Evolutionary conservation across 495 filamentous ascomycete genomes (phyloP).

Genomic region (Pseudoneurospora amorphoporcata): DNA sequence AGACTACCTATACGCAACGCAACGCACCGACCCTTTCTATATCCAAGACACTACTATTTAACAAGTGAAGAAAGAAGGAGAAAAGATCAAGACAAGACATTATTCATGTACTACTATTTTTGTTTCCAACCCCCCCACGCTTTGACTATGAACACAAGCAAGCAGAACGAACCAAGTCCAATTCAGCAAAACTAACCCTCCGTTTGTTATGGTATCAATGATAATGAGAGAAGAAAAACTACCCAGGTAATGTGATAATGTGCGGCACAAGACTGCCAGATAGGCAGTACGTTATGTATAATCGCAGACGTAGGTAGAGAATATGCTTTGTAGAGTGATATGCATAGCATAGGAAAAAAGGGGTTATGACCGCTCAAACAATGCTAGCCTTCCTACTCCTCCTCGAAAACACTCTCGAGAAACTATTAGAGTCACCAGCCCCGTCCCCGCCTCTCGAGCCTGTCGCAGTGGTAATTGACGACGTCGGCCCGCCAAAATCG

Average conservation of each 20-base stretch:
- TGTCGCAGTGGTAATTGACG: neutral
- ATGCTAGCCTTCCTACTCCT: constrained; percentile 19
- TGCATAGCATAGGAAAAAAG: neutral
- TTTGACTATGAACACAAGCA: neutral
- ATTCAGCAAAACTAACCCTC: neutral
- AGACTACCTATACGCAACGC: neutral
- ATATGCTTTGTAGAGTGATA: neutral
- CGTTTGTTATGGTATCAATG: neutral
- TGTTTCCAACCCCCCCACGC: neutral
- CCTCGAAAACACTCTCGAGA: constrained; percentile 13
- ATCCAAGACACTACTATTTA: neutral
- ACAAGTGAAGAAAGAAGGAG: neutral
- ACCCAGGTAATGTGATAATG: neutral
- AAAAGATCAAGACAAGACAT: neutral
- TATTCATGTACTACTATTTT: neutral
- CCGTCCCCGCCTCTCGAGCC: neutral
- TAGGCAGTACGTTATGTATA: no score
- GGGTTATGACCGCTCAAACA: constrained; percentile 1
- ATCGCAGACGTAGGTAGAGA: no score
- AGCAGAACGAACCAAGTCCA: neutral
- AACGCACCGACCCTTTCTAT: neutral
- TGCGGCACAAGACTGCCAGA: no score
- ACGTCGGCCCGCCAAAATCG: neutral
- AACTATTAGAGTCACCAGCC: neutral
- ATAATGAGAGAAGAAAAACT: neutral